Evolutionary conservation across 2,329 filamentous ascomycete species (phyloP).

Genomic region (Alternaria dauci): DNA sequence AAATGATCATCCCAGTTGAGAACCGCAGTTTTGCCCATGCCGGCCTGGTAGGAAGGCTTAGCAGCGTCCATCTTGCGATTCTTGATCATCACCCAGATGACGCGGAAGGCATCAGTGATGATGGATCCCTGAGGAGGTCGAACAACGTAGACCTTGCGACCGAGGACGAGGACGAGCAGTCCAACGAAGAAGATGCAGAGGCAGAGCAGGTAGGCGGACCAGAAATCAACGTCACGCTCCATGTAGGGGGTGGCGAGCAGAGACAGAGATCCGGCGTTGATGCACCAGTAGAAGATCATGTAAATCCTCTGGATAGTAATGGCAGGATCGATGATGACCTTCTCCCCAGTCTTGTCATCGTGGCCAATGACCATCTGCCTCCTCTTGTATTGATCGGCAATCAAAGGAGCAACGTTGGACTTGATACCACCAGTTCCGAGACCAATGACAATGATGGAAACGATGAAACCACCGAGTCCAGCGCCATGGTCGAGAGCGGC

Average conservation of each 20-base stretch:
- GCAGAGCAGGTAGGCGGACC: slow-evolving; percentile 71
- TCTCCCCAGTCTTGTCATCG: slow-evolving; percentile 55
- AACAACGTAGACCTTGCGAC: slow-evolving; percentile 50
- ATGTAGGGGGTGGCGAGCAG: slow-evolving; percentile 74
- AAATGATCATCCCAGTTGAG: slow-evolving; percentile 74
- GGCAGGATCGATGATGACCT: slow-evolving; percentile 57
- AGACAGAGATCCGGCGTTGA: slow-evolving; percentile 75
- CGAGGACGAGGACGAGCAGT: slow-evolving; percentile 60
- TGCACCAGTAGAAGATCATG: slow-evolving; percentile 74
- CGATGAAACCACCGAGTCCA: slow-evolving; percentile 70
- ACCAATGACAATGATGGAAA: slow-evolving; percentile 70
- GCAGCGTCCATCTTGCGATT: slow-evolving; percentile 66
- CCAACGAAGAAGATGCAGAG: slow-evolving; percentile 72
- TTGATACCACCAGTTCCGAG: slow-evolving; percentile 84
- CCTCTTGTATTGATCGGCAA: slow-evolving; percentile 59
- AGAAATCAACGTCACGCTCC: slow-evolving; percentile 74
- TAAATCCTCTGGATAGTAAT: slow-evolving; percentile 60
- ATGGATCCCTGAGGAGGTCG: slow-evolving; percentile 51
- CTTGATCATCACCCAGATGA: slow-evolving; percentile 65
- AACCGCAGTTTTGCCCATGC: slow-evolving; percentile 56
- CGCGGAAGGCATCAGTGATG: slow-evolving; percentile 62
- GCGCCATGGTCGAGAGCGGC: slow-evolving; percentile 67
- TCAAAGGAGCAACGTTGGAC: slow-evolving; percentile 70
- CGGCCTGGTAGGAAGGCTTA: slow-evolving; percentile 71
- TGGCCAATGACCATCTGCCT: slow-evolving; percentile 53